Percentiles rank a stretch among this genome's conserved stretches.
These are phyloP conservation scores for Pythium sp. DNA, from an alignment of 352 stramenopile genomes.

Conservation along the genomic window DNA sequence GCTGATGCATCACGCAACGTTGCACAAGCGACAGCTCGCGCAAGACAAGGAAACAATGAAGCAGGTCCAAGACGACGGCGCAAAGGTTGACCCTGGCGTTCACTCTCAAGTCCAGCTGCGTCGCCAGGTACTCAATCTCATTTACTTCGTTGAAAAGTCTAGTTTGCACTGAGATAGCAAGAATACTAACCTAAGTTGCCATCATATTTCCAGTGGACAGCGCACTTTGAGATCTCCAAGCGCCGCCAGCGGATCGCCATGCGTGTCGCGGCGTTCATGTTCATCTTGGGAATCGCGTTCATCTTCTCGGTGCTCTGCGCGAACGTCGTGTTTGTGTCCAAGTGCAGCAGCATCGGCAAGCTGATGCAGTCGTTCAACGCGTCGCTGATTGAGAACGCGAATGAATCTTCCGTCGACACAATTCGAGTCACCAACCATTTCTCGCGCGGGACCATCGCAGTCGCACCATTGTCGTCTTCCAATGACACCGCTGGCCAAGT, in stretches of 20 bases:
- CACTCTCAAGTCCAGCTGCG: conserved; percentile 12
- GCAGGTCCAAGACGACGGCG: conserved; percentile 16
- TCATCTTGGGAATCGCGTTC: conserved; percentile 46
- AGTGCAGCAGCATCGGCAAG: conserved; percentile 67
- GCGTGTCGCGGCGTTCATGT: conserved; percentile 43
- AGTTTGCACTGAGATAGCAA: background rate
- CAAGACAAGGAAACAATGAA: conserved; percentile 52
- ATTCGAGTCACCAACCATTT: conserved; percentile 45
- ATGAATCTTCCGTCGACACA: conserved; percentile 7
- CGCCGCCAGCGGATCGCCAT: conserved; percentile 62
- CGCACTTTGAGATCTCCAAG: conserved; percentile 60
- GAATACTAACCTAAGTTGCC: conserved; percentile 3
- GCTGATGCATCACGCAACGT: conserved; percentile 47
- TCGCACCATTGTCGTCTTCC: conserved; percentile 13
- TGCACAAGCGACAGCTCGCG: conserved; percentile 55
- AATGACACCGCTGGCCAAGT: conserved; percentile 27
- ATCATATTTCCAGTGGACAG: conserved; percentile 35
- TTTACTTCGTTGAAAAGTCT: background rate
- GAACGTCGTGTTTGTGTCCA: conserved; percentile 66
- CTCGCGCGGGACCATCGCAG: conserved; percentile 31
- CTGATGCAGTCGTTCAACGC: conserved; percentile 37
- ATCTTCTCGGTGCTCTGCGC: conserved; percentile 53
- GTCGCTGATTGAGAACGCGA: conserved; percentile 31
- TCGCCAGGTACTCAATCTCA: conserved; percentile 9
- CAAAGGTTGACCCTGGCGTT: background rate